Percentiles rank a stretch among this genome's conserved stretches.
These are phyloP conservation scores for Mycena metata DNA, from an alignment of 768 basidiomycete species.

Conservation along the genomic window DNA sequence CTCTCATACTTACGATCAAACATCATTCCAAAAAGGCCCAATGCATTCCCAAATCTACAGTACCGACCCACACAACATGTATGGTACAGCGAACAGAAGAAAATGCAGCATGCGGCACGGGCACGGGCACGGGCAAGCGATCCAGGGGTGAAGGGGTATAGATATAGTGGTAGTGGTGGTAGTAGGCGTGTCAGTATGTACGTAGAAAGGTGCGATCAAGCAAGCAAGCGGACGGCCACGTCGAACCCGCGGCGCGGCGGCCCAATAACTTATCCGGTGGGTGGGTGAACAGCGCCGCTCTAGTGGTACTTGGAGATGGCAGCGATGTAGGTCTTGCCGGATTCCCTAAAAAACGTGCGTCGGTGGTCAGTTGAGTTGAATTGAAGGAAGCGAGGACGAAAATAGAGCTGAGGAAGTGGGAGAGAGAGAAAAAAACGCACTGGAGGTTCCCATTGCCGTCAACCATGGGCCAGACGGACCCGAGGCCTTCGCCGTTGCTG, in stretches of 20 bases:
- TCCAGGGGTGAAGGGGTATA: no score
- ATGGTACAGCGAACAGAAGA: no score
- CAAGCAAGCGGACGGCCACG: slow-evolving; percentile 19
- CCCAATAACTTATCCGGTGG: slow-evolving; percentile 12
- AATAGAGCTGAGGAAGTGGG: no score
- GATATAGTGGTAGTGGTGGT: background rate
- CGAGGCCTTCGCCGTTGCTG: slow-evolving; percentile 62
- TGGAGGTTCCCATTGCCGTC: slow-evolving; percentile 19
- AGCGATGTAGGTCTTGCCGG: slow-evolving; percentile 34
- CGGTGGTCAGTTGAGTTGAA: background rate
- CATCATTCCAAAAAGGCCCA: no score
- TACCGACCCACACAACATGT: no score
- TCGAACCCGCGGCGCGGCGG: slow-evolving; percentile 27
- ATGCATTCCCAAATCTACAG: no score
- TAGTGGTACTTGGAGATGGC: slow-evolving; percentile 37
- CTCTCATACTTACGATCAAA: no score
- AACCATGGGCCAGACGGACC: slow-evolving; percentile 61
- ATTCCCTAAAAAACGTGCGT: slow-evolving; percentile 13
- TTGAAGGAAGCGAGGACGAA: background rate
- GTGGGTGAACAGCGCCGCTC: no score
- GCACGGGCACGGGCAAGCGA: no score
- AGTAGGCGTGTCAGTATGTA: background rate
- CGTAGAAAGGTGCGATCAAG: slow-evolving; percentile 1
- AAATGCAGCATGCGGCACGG: no score
- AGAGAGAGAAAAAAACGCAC: slow-evolving; percentile 32